A percentile compares a stretch with the other conserved stretches of the same genome.
Evolutionary conservation across 2,329 filamentous ascomycete genomes (phyloP).

Genomic region (Colletotrichum orchidophilum): DNA sequence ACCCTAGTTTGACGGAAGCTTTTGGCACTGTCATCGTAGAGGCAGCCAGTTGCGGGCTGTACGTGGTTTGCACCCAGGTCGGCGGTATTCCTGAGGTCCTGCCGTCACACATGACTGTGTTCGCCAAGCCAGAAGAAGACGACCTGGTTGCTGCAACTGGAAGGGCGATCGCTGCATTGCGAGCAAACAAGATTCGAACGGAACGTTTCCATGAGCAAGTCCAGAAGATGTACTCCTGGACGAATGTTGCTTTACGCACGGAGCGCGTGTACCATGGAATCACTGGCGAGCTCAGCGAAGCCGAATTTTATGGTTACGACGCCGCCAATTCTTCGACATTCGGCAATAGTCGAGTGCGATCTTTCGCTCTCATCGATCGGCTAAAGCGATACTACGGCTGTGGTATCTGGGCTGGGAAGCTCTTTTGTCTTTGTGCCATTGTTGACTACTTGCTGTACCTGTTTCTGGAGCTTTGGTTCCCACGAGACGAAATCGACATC

Average conservation of each 20-base stretch:
- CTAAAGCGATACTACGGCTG: constrained; percentile 98
- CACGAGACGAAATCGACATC: constrained; percentile 86
- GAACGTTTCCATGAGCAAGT: constrained; percentile 97
- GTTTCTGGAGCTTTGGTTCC: constrained; percentile 87
- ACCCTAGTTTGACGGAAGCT: constrained; percentile 93
- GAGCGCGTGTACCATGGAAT: constrained; percentile 97
- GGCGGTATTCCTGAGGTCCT: constrained; percentile 97
- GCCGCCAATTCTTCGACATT: constrained; percentile 68
- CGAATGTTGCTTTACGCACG: constrained; percentile 91
- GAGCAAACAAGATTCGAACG: constrained; percentile 87
- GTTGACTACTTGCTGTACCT: constrained; percentile 94
- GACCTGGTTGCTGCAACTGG: constrained; percentile 91
- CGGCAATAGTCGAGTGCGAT: constrained; percentile 80
- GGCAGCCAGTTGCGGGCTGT: constrained; percentile 92
- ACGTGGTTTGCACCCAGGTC: constrained; percentile 96
- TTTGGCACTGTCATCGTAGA: constrained; percentile 99
- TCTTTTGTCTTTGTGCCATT: constrained; percentile 94
- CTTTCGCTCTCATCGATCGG: constrained; percentile 92
- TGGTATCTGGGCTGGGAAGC: constrained; percentile 96
- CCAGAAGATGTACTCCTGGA: constrained; percentile 98
- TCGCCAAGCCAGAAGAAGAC: constrained; percentile 96
- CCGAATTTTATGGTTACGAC: constrained; percentile 88
- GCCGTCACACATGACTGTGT: constrained; percentile 95
- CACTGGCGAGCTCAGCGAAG: constrained; percentile 83
- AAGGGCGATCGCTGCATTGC: constrained; percentile 85